These are phyloP conservation scores for Quercus phellos DNA, from an alignment of 331 rosid genomes.

Conservation along the genomic window DNA sequence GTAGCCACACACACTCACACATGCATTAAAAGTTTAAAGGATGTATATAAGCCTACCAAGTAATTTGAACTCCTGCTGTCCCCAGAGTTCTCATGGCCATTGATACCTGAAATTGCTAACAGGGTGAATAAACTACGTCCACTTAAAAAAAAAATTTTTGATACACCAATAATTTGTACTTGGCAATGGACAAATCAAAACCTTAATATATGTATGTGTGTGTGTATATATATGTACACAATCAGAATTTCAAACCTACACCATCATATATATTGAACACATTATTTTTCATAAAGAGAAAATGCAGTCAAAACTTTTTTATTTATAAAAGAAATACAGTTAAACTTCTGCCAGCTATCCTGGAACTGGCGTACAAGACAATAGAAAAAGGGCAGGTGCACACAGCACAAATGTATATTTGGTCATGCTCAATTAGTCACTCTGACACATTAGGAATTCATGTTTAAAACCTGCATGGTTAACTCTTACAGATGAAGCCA, in stretches of 20 bases:
- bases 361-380: neutral
- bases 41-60: constrained; percentile 48
- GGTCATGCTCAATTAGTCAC: too few relatives aligned
- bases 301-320: neutral
- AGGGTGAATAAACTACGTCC: neutral
- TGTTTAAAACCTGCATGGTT: too few relatives aligned
- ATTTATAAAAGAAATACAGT: too few relatives aligned
- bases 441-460: too few relatives aligned
- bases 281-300: neutral
- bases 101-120: constrained; percentile 53
- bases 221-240: neutral
- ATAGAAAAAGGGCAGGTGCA: too few relatives aligned
- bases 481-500: too few relatives aligned
- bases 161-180: neutral
- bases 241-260: neutral
- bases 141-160: neutral
- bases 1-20: neutral
- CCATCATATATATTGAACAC: neutral
- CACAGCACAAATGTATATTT: too few relatives aligned
- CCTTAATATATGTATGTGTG: neutral
- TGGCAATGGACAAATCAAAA: neutral
- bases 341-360: neutral
- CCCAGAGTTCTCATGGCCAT: constrained; percentile 83
- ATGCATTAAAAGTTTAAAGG: constrained; percentile 1
- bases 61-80: constrained; percentile 64